These are phyloP conservation scores for Nannochloropsis gaditana DNA, from an alignment of 108 stramenopile species.

Conservation along the genomic window DNA sequence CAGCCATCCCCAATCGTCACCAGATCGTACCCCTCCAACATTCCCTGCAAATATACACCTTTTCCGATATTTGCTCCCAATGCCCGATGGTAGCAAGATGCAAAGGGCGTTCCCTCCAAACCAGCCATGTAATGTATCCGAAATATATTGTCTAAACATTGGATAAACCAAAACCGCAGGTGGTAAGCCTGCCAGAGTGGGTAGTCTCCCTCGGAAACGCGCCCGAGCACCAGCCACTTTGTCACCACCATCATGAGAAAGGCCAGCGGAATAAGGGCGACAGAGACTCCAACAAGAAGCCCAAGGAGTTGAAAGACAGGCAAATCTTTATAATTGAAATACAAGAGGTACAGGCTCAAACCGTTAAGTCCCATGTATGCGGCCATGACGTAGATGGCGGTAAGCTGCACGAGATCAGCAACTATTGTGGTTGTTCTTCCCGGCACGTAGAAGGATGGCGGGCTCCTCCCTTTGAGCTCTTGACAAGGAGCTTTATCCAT, in stretches of 20 bases:
- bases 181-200: conserved; percentile 5
- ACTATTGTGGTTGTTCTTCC: background rate
- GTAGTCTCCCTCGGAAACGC: background rate
- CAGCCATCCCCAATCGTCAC: conserved; percentile 17
- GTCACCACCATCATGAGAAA: background rate
- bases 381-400: background rate
- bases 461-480: background rate
- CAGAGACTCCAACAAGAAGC: background rate
- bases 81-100: background rate
- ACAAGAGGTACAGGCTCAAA: background rate
- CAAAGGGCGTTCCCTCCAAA: background rate
- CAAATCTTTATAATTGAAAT: background rate
- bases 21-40: background rate
- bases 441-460: background rate
- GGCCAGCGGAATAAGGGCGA: background rate
- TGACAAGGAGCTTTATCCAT: no score
- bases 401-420: background rate
- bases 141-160: conserved; percentile 2
- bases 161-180: background rate
- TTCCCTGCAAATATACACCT: background rate
- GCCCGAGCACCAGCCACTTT: background rate
- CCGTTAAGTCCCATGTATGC: background rate
- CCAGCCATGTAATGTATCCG: background rate
- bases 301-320: background rate
- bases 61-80: background rate